Evolutionary conservation across 192 early-diverging fungal species (phyloP), one percentile per base, ranked within the genome.

Genomic region (Mortierella alpina): DNA sequence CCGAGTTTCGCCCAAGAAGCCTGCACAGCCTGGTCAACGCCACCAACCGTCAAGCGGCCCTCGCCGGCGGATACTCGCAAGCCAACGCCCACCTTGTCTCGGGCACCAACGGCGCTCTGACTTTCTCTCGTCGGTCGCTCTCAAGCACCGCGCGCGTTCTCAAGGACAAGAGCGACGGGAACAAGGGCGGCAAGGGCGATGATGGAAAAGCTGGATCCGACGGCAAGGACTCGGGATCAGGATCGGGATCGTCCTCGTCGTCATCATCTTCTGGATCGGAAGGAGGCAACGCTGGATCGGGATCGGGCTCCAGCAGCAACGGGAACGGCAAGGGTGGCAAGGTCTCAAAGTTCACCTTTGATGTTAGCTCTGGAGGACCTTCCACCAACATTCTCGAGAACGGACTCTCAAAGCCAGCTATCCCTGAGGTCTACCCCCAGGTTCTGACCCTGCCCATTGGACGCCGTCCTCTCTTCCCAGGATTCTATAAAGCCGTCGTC

Each of bases 401-500:
- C 55, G 86, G 88, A 45, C 76, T 92, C 18, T 88, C 92, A 73
- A 92, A 92, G 72, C 92, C 92, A 13, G 89, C 92, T 8, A 92
- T 97, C 9, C 97, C 97, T 7, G 95, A 96, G 48, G 90, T 92
- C 53, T 99, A 97, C 75, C 95, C 98, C 7, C 95, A 97, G 69
- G 92, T 98, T 0, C 86, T 99, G 72, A 95, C 96, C 20, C 87
- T 99, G 42, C 98, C 98, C 0, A 93, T 99, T 62, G 94, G 95
- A 17, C 87, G 95, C 11, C 88, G 98, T 23, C 96, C 96, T 18
- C 84, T 99, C 22, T 99, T 99, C 70, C 98, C 98, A 20, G 97
- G 96, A 39, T 96, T 97, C 78, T 99, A 98, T 88, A 99, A 99
- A 86, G 95, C 97, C 7, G 92, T 99, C 31, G 96, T 96, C 31